These are phyloP conservation scores for Deakozyma indianensis DNA, from an alignment of 805 yeast genomes.

Conservation along the genomic window DNA sequence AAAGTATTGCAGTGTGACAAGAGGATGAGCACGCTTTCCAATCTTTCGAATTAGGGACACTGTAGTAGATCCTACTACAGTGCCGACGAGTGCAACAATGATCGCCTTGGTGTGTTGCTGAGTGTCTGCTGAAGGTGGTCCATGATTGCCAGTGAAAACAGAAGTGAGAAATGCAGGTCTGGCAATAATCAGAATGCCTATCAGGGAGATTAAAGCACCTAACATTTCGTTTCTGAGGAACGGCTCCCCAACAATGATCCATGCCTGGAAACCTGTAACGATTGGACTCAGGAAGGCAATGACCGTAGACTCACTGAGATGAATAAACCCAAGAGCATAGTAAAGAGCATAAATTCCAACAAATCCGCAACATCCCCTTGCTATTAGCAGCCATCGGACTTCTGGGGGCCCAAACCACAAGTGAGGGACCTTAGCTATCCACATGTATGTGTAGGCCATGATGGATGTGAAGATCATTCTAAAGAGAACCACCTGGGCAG, in stretches of 20 bases:
- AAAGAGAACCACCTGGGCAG: conserved; percentile 61
- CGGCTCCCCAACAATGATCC: conserved; percentile 47
- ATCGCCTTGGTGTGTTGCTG: conserved; percentile 49
- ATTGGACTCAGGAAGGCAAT: conserved; percentile 69
- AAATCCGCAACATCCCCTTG: conserved; percentile 63
- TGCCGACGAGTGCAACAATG: conserved; percentile 45
- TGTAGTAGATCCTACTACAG: conserved; percentile 6
- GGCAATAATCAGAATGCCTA: conserved; percentile 71
- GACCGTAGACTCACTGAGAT: conserved; percentile 69
- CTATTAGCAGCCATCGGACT: conserved; percentile 35
- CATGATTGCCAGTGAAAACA: background rate
- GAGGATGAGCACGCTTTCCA: conserved; percentile 67
- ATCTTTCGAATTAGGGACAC: conserved; percentile 47
- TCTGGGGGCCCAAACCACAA: conserved; percentile 60
- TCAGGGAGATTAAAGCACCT: conserved; percentile 53
- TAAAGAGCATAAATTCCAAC: conserved; percentile 71
- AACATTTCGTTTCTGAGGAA: conserved; percentile 53
- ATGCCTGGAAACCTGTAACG: conserved; percentile 61
- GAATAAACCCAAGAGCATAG: conserved; percentile 55
- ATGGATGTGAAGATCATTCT: conserved; percentile 62
- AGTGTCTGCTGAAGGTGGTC: conserved; percentile 13
- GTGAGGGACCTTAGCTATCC: conserved; percentile 34
- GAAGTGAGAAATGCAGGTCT: conserved; percentile 52
- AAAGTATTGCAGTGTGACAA: conserved; percentile 65
- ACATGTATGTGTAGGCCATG: conserved; percentile 45